Percentiles rank a stretch among this genome's conserved stretches.
Conservation (phyloP, 2,329 filamentous ascomycete genomes). For the Diaporthe sp. region DNA sequence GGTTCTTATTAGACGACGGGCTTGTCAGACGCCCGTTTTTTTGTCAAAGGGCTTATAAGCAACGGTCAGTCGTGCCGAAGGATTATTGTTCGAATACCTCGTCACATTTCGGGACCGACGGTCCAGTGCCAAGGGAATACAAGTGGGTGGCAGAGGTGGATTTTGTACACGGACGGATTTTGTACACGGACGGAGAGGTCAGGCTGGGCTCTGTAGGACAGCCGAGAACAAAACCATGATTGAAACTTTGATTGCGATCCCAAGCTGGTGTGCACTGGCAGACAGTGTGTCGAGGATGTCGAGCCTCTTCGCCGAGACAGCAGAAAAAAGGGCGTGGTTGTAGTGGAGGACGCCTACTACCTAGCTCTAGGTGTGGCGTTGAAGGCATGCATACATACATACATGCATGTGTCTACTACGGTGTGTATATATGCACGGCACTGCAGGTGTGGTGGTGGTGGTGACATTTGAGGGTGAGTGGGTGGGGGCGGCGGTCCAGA, state of each 20-base stretch:
- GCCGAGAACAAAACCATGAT: conserved; percentile 24
- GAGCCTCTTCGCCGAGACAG: background rate
- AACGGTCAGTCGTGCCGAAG: background rate
- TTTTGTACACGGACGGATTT: background rate
- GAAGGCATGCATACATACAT: background rate
- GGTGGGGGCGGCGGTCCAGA: conserved; percentile 21
- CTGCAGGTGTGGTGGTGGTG: background rate
- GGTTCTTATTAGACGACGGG: conserved; percentile 16
- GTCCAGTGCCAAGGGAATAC: conserved; percentile 1
- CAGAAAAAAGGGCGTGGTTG: too few relatives aligned
- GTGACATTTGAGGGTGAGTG: background rate
- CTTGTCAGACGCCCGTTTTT: conserved; percentile 3
- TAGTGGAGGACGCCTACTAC: background rate
- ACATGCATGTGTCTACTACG: background rate
- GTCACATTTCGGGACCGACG: background rate
- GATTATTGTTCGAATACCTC: background rate
- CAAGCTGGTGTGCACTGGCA: background rate
- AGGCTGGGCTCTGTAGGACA: conserved; percentile 11
- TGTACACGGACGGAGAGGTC: background rate
- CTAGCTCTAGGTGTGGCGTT: background rate
- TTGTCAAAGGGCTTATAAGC: background rate
- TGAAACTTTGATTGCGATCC: background rate
- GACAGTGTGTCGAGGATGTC: background rate
- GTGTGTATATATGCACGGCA: background rate
- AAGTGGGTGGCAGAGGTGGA: background rate